Evolutionary conservation across 2,329 filamentous ascomycete genomes (phyloP).

Genomic region (Monosporascus sp.): DNA sequence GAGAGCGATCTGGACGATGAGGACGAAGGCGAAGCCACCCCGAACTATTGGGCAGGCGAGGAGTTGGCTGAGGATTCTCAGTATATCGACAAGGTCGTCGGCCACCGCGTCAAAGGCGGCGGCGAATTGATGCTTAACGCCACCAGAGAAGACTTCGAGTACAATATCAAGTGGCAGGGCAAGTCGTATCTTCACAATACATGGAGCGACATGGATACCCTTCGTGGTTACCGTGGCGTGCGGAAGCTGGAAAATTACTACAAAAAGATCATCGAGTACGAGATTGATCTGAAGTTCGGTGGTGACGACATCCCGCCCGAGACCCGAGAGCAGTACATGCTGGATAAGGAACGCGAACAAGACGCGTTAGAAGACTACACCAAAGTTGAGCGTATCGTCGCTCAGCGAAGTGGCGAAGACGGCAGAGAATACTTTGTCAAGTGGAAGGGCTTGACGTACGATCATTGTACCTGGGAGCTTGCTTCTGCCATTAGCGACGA

Average conservation of each 20-base stretch:
- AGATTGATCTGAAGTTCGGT: conserved; percentile 71
- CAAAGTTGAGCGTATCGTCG: conserved; percentile 89
- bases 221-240: conserved; percentile 74
- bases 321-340: conserved; percentile 86
- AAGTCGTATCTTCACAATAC: conserved; percentile 94
- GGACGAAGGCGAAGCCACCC: conserved; percentile 60
- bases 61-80: conserved; percentile 72
- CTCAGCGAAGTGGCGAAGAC: conserved; percentile 71
- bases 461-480: conserved; percentile 90
- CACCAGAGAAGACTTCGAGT: conserved; percentile 76
- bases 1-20: conserved; percentile 63
- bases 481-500: conserved; percentile 69
- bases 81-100: conserved; percentile 85
- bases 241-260: conserved; percentile 95
- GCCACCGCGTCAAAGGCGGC: conserved; percentile 73
- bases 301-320: conserved; percentile 72
- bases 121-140: conserved; percentile 53
- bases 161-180: conserved; percentile 92
- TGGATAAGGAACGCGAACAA: conserved; percentile 88
- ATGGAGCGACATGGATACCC: conserved; percentile 77
- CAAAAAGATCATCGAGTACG: conserved; percentile 73
- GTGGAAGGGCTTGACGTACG: conserved; percentile 92
- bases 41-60: conserved; percentile 63
- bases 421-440: conserved; percentile 90
- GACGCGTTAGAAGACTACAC: conserved; percentile 87